These are phyloP conservation scores for Coprinellus micaceus DNA, from an alignment of 768 basidiomycete species.

Conservation along the genomic window DNA sequence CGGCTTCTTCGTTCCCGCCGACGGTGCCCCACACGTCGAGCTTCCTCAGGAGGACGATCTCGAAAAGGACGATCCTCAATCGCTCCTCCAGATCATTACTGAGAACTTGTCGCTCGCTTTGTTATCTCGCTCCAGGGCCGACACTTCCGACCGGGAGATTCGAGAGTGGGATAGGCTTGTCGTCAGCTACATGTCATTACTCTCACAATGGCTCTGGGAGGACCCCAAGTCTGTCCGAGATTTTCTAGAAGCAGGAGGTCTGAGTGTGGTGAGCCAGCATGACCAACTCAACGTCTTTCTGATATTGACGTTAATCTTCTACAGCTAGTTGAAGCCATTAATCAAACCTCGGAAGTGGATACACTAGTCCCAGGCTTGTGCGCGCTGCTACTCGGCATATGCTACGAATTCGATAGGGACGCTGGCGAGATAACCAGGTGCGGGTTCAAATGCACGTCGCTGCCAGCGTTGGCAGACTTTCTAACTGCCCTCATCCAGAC, in stretches of 20 bases:
- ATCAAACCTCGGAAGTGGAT: conserved; percentile 84
- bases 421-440: conserved; percentile 94
- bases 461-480: too few species aligned
- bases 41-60: conserved; percentile 35
- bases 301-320: background rate
- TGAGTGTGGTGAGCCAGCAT: conserved; percentile 63
- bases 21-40: conserved; percentile 42
- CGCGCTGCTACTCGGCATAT: conserved; percentile 86
- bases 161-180: conserved; percentile 90
- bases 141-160: conserved; percentile 65
- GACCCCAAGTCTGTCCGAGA: conserved; percentile 84
- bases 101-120: conserved; percentile 89
- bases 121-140: conserved; percentile 65
- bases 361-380: conserved; percentile 85
- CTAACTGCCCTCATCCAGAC: conserved; percentile 35
- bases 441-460: conserved; percentile 15
- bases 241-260: conserved; percentile 85
- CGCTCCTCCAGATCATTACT: conserved; percentile 77
- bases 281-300: background rate
- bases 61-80: conserved; percentile 64
- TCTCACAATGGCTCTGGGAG: conserved; percentile 96
- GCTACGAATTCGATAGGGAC: conserved; percentile 95
- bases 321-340: conserved; percentile 92
- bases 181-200: conserved; percentile 76
- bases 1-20: conserved; percentile 76